Conservation (phyloP, 352 stramenopile genomes). For the Globisporangium irregulare region DNA sequence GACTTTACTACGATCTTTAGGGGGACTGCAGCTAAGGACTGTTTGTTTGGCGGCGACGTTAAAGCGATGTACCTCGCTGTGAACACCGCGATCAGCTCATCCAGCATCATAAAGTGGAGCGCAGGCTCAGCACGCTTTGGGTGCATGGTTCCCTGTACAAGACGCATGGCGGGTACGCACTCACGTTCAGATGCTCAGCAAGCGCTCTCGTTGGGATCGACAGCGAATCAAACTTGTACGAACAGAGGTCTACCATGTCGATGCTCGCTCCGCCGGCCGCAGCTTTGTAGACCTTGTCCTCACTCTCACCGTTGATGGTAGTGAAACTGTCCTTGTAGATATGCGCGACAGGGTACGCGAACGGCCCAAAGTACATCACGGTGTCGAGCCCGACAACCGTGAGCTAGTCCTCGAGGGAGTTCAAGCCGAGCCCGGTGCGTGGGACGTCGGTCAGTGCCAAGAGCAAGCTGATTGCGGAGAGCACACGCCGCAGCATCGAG, state of each 20-base stretch:
- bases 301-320: not conserved
- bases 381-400: conserved; percentile 24
- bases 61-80: not conserved
- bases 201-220: conserved; percentile 21
- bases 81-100: conserved; percentile 26
- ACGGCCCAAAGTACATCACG: conserved; percentile 40
- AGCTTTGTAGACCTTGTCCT: conserved; percentile 7
- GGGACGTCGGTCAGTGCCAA: conserved; percentile 51
- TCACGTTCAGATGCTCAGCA: conserved; percentile 16
- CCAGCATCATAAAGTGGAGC: conserved; percentile 28
- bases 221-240: conserved; percentile 39
- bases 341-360: conserved; percentile 38
- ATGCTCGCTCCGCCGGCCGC: conserved; percentile 10
- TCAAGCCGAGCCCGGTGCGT: conserved; percentile 39
- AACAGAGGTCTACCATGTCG: conserved; percentile 20
- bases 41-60: not conserved
- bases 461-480: conserved; percentile 33
- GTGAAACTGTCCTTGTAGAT: conserved; percentile 16
- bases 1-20: conserved; percentile 28
- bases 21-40: not conserved
- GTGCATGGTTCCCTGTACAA: conserved; percentile 12
- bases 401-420: conserved; percentile 23
- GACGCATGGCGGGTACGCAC: conserved; percentile 7
- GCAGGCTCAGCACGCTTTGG: conserved; percentile 15
- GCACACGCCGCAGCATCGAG: conserved; percentile 24